Conservation (phyloP, 768 basidiomycete genomes). For the Boletus vermiculosoides region DNA sequence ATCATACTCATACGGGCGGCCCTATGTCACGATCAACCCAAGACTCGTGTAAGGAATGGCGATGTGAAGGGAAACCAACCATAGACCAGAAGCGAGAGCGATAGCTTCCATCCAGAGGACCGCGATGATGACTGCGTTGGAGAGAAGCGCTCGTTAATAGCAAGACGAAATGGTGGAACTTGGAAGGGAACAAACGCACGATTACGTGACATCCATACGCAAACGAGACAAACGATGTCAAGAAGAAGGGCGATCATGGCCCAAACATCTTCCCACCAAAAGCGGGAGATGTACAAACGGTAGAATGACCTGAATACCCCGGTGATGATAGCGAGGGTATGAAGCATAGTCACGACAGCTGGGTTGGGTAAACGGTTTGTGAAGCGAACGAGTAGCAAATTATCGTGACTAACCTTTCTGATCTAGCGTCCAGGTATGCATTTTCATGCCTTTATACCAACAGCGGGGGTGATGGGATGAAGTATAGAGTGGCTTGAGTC, state of each 20-base stretch:
- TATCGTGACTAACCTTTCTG: not conserved
- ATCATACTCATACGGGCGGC: conserved; percentile 8
- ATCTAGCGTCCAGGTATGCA: not conserved
- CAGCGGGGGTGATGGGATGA: not conserved
- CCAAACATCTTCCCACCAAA: conserved; percentile 8
- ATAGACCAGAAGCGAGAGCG: not conserved
- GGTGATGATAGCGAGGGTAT: not conserved
- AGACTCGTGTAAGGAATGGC: not conserved
- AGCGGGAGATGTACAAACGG: not conserved
- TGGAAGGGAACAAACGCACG: not conserved
- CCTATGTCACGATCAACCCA: not conserved
- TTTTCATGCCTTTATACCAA: not conserved
- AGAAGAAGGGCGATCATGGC: not conserved
- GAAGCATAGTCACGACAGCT: not conserved
- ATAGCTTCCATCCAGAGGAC: not conserved
- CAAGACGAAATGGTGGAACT: not conserved
- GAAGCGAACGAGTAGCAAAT: not conserved
- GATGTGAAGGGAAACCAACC: not conserved
- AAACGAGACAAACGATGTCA: not conserved
- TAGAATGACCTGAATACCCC: conserved; percentile 1
- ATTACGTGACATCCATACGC: not conserved
- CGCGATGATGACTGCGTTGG: not conserved
- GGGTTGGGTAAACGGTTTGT: not conserved
- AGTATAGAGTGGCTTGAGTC: not conserved
- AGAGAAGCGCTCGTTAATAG: not conserved